phyloP scores from a whole-genome alignment of 257 asterid genomes.

The Scutellaria barbata region DNA sequence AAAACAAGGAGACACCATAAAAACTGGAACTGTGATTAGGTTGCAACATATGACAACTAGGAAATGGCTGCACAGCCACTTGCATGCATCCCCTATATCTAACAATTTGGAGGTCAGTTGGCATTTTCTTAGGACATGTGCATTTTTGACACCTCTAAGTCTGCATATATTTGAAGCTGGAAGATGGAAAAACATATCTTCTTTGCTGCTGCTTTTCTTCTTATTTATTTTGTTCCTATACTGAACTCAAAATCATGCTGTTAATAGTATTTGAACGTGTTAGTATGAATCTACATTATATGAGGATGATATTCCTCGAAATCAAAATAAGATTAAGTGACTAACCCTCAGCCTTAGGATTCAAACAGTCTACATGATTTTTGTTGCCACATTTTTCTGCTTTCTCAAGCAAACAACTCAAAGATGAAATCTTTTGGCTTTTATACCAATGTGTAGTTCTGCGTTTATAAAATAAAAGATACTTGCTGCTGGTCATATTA shows the following conservation, averaged over 20 bases:
- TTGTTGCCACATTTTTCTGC: background rate
- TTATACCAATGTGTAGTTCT: background rate
- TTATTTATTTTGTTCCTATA: background rate
- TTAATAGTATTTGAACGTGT: background rate
- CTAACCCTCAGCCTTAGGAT: background rate
- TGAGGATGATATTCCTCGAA: background rate
- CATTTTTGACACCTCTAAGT: background rate
- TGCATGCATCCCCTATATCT: slow-evolving; percentile 87
- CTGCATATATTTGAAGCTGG: slow-evolving; percentile 5
- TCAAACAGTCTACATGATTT: background rate
- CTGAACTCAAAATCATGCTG: background rate
- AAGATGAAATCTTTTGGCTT: background rate
- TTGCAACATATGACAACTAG: slow-evolving; percentile 81
- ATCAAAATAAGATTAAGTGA: background rate
- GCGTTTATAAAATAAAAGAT: background rate
- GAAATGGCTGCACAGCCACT: slow-evolving; percentile 90
- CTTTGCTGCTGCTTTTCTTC: background rate
- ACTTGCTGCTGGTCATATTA: too few relatives aligned
- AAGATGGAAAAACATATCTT: background rate
- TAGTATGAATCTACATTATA: background rate
- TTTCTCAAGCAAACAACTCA: background rate
- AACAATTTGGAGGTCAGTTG: slow-evolving; percentile 83
- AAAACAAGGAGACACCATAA: slow-evolving; percentile 79
- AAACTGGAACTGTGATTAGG: slow-evolving; percentile 63
- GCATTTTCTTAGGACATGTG: slow-evolving; percentile 5